Conservation (phyloP, 352 stramenopile genomes). For the Salisapilia sapeloensis region DNA sequence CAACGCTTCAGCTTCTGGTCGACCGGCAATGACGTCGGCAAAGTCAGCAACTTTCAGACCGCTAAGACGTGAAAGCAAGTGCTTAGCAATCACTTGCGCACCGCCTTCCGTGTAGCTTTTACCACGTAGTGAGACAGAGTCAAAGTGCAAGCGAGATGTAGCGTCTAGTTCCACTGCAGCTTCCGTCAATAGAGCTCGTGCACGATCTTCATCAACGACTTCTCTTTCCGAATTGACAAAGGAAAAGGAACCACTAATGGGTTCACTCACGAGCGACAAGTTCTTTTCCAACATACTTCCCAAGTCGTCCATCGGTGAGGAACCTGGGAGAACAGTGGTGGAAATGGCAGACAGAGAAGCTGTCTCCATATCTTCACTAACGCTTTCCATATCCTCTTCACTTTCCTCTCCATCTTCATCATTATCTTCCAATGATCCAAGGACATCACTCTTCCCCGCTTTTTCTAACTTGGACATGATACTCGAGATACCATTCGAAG, state of each 20-base stretch:
- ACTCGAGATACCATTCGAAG: constrained; percentile 27
- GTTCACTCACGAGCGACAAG: constrained; percentile 13
- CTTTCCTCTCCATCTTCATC: constrained; percentile 65
- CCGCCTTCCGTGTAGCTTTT: constrained; percentile 68
- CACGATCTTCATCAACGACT: constrained; percentile 45
- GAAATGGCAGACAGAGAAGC: constrained; percentile 1
- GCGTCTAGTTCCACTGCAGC: constrained; percentile 18
- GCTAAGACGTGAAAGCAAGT: constrained; percentile 24
- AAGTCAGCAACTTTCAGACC: constrained; percentile 62
- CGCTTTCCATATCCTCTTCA: constrained; percentile 31
- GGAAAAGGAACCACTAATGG: constrained; percentile 24
- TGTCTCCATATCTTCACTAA: constrained; percentile 16
- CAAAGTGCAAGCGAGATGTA: constrained; percentile 21
- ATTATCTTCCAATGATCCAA: constrained; percentile 70
- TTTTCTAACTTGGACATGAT: constrained; percentile 29
- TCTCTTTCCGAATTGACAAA: constrained; percentile 45
- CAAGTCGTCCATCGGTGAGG: constrained; percentile 18
- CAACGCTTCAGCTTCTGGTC: constrained; percentile 80
- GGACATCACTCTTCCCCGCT: constrained; percentile 29
- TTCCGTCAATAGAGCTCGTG: constrained; percentile 19
- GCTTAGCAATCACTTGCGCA: constrained; percentile 28
- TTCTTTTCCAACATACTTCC: constrained; percentile 23
- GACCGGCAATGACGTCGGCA: constrained; percentile 84
- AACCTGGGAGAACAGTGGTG: background rate
- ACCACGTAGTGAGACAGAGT: constrained; percentile 38